These are phyloP conservation scores for Cetradonia linearis DNA, from an alignment of 495 filamentous ascomycete genomes.

Conservation along the genomic window DNA sequence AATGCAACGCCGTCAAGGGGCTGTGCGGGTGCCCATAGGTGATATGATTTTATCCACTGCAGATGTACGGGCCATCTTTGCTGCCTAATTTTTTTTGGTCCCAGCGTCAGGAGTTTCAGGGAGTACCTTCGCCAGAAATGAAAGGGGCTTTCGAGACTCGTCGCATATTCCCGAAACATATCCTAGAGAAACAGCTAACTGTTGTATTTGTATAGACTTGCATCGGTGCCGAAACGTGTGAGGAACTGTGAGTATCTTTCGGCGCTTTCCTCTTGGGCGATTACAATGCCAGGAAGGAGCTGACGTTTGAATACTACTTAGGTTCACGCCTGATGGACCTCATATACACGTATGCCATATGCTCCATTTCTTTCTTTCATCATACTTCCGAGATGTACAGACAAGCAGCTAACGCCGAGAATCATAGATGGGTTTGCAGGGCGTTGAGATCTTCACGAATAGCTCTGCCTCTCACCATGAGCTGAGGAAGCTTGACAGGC, in stretches of 20 bases:
- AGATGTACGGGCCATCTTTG: conserved; percentile 32
- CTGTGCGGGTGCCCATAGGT: conserved; percentile 57
- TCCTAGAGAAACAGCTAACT: background rate
- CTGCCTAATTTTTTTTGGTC: background rate
- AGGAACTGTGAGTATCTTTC: conserved; percentile 39
- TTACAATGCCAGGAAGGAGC: background rate
- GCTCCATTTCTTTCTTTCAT: background rate
- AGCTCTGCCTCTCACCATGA: conserved; percentile 62
- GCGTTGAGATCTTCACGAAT: conserved; percentile 72
- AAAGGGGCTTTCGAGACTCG: background rate
- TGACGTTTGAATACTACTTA: background rate
- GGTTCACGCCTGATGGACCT: conserved; percentile 53
- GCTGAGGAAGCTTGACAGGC: conserved; percentile 63
- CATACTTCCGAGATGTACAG: background rate
- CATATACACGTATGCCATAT: conserved; percentile 27
- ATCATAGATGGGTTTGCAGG: conserved; percentile 39
- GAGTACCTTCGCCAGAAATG: background rate
- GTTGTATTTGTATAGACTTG: conserved; percentile 34
- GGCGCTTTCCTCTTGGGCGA: background rate
- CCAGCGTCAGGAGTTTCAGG: background rate
- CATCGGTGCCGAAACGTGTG: conserved; percentile 65
- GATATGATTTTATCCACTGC: conserved; percentile 64
- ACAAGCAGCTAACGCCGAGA: background rate
- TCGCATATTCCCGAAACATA: background rate
- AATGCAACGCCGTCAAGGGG: conserved; percentile 51